Base-by-base conservation (phyloP, 148 eudicot species). In the Euryodendron excelsum region DNA sequence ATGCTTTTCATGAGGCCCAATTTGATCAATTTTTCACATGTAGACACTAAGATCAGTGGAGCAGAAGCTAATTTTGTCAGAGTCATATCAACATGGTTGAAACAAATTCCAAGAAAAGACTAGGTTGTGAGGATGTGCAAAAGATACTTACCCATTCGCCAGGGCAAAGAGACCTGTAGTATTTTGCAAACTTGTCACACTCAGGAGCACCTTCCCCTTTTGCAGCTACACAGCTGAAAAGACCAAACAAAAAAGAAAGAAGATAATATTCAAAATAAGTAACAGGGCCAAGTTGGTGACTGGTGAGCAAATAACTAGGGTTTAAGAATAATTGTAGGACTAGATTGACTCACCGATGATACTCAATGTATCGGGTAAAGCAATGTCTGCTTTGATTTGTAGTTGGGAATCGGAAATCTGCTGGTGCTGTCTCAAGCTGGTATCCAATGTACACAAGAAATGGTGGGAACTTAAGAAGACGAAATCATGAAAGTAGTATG, bases 351-450 rank as follows among this genome's bases (percentile, higher is more conserved):
- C 71, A 95, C 98, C 95, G 79, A 65, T 95, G 98, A 79, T 90
- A 95, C 82, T 95, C 96, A 78, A 93, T 82, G 81, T 95, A 95
- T 72, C 98, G 86, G 77, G 98, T 91, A 80, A 95, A 95, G 87
- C 96, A 95, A 80, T 95, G 97, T 86, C 98, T 88, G 58, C 92
- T 86, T 79, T 95, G 98, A 86, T 95, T 95, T 8, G 98, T 95
- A 50, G 98, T 95, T 27, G 97, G 98, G 88, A 95, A 95, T 58
- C 97, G 96, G 66, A 86, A 95, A 84, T 95, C 98, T 63, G 92
- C 97, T 61, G 98, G 98, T 73, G 97, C 97, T 61, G 97, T 95
- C 84, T 91, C 98, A 78, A 95, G 88, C 97, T 93, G 80, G 64
- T 48, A 53, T 7, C 48, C 60, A 37, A 72, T 53, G 7, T 34